These are phyloP conservation scores for Annulohypoxylon bovei DNA, from an alignment of 495 filamentous ascomycete genomes.

Conservation along the genomic window DNA sequence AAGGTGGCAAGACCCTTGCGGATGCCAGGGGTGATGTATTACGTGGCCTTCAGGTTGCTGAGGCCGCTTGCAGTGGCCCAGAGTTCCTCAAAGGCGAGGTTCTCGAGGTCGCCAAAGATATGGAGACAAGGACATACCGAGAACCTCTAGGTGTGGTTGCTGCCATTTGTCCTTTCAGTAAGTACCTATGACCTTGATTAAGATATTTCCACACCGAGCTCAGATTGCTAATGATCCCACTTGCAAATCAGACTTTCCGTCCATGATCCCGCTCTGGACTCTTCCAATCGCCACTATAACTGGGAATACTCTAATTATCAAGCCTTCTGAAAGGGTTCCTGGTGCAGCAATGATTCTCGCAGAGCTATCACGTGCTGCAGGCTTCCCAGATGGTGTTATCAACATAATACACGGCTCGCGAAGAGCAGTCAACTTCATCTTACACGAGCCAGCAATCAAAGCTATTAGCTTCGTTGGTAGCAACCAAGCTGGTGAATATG, in stretches of 20 bases:
- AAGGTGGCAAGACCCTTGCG: conserved; percentile 98
- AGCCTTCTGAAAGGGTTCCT: conserved; percentile 97
- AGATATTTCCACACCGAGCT: neutral
- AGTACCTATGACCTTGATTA: neutral
- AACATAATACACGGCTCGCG: conserved; percentile 94
- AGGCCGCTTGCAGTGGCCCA: conserved; percentile 94
- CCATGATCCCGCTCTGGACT: conserved; percentile 99
- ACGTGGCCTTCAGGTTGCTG: conserved; percentile 93
- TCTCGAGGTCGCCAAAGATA: conserved; percentile 96
- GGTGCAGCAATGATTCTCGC: conserved; percentile 98
- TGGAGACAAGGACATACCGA: conserved; percentile 94
- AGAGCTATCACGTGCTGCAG: conserved; percentile 88
- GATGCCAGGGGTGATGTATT: conserved; percentile 97
- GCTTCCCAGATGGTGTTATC: conserved; percentile 94
- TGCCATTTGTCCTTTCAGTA: conserved; percentile 94
- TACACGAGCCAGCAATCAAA: conserved; percentile 96
- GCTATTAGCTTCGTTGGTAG: conserved; percentile 97
- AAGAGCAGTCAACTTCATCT: conserved; percentile 94
- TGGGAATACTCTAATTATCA: conserved; percentile 93
- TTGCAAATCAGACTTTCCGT: conserved; percentile 75
- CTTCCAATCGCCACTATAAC: conserved; percentile 94
- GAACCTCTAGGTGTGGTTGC: conserved; percentile 96
- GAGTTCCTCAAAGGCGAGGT: conserved; percentile 94
- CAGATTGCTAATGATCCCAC: neutral
- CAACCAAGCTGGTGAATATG: conserved; percentile 97